Conservation (phyloP, 2,329 filamentous ascomycete species). For the Aureobasidium mangrovei region DNA sequence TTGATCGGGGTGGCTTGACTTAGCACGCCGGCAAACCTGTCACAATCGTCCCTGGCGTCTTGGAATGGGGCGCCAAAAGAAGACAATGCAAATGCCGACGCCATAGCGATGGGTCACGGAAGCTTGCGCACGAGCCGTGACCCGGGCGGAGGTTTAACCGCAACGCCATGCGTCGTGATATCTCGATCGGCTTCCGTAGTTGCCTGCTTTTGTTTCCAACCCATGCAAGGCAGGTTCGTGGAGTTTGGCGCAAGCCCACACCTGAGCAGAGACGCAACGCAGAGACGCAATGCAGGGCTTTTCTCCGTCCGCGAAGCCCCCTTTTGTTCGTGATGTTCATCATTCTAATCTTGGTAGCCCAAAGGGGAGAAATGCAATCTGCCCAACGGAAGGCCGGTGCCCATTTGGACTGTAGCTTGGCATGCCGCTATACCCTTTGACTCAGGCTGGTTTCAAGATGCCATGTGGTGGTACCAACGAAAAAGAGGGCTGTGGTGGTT, state of each 20-base stretch:
- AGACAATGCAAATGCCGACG: slow-evolving; percentile 14
- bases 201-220: not conserved
- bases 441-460: not conserved
- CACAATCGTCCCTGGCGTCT: slow-evolving; percentile 16
- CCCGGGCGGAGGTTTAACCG: slow-evolving; percentile 10
- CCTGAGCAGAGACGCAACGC: not conserved
- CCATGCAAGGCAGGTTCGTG: slow-evolving; percentile 11
- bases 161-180: slow-evolving; percentile 11
- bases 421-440: slow-evolving; percentile 7
- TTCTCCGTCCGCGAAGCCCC: not conserved
- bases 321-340: slow-evolving; percentile 1
- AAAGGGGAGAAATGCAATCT: slow-evolving; percentile 3
- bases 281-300: not conserved
- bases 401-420: not conserved
- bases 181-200: slow-evolving; percentile 8
- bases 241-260: slow-evolving; percentile 7
- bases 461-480: slow-evolving; percentile 11
- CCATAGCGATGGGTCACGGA: slow-evolving; percentile 14
- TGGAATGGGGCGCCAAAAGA: slow-evolving; percentile 9
- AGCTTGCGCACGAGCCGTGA: slow-evolving; percentile 14
- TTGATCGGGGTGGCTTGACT: slow-evolving; percentile 11
- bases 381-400: not conserved
- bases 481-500: slow-evolving; percentile 6
- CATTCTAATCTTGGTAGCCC: slow-evolving; percentile 4
- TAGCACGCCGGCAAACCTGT: slow-evolving; percentile 14